Evolutionary conservation across 768 basidiomycete species (phyloP), one percentile per base, ranked within the genome.

Genomic region (Naganishia friedmannii): DNA sequence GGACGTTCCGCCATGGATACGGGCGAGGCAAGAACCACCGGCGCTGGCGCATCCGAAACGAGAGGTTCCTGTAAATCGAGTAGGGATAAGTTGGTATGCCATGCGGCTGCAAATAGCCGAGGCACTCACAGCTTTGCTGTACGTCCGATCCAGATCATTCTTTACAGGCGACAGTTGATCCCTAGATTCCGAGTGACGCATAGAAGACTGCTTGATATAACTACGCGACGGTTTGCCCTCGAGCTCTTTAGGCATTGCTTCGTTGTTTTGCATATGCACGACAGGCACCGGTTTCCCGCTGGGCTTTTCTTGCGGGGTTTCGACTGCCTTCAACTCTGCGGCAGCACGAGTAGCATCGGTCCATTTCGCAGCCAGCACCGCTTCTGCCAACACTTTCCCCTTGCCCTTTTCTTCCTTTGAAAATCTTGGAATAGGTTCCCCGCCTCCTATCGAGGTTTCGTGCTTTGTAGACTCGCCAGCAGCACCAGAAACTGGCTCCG

Each of bases 341-440:
- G 8, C 26, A 34, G 19, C 29, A 55, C 26, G 8, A 19, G n/a
- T 7, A 13, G 15, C 48, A n/a, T 51, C 48, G 6, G n/a, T 26
- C 23, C 48, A 12, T 3, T n/a, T 21, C 48, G 21, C 13, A 51
- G 28, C 65, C 28, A 45, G 19, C 5, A 23, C 66, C 26, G 23
- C 32, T 13, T 54, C 26, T 15, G 42, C 53, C 13, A 67, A 37
- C 53, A n/a, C 66, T 37, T 54, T 53, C 3, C 66, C 68, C 48
- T 69, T 69, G 6, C 68, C 68, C 57, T 69, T 69, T 69, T 69
- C 51, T 23, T 69, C 68, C 45, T 54, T 53, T 10, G 68, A 69
- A 53, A 51, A 69, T 31, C 68, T 69, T 46, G 32, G 37, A 13
- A 45, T 46, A 42, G 56, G 45, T 34, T 69, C 57, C 10, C 42